Evolutionary conservation across 345 rosid species (phyloP), one percentile per base, ranked within the genome.

Genomic region (Aquilaria yunnanensis): DNA sequence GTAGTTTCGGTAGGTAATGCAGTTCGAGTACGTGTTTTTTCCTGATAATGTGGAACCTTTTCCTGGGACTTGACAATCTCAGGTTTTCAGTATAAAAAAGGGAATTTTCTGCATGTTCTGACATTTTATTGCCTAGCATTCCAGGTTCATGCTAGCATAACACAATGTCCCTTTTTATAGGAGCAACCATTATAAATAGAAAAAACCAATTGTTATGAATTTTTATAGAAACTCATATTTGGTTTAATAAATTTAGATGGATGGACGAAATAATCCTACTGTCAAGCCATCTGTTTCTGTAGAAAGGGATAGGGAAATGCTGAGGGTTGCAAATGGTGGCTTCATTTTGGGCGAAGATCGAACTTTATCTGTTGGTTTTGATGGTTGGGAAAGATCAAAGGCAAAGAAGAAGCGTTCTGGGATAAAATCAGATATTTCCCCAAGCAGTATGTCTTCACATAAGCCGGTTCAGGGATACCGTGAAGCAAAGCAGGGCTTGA

Each of bases 371-470:
- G 74, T 81, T 67, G 81, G 87, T 32, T 79, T 79, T 73, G 99
- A 94, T 60, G 93, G 93, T 56, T 94, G 97, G 96, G 97, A 90
- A 72, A 94, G 87, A 78, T 63, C 93, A 59, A 94, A 83, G 79
- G 74, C 85, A 88, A 94, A 85, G 81, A 90, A 88, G 80, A 94
- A 86, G 68, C 95, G 97, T 34, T 86, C 97, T 66, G 89, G 82
- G 60, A 90, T 90, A 76, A 90, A 80, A 79, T 76, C 77, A 2
- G 98, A 86, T 64, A 73, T 64, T 63, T 75, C 90, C 65, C 72
- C 86, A 41, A 80, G 43, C 5, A 0, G 66, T 73, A 64, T 69
- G 70, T 68, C 71, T 47, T 81, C 86, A 45, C 46, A 82, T 72
- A 90, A 86, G 81, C 70, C 79, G 43, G 60, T 63, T 12, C 89